phyloP scores from a whole-genome alignment of 495 filamentous ascomycete species.

The Penicillium canescens region DNA sequence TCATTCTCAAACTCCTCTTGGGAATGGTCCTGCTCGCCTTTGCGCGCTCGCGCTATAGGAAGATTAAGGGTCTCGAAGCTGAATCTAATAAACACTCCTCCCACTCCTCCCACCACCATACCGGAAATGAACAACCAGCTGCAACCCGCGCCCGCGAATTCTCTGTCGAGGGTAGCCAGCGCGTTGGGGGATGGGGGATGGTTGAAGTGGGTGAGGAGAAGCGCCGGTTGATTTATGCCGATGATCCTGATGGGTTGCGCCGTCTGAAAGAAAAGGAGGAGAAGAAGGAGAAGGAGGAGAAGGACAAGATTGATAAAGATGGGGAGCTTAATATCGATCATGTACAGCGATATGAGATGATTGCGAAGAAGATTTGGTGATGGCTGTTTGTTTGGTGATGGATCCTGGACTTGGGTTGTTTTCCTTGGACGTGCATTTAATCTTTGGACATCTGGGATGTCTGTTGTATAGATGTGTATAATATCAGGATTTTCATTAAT shows the following conservation, averaged over 20 bases:
- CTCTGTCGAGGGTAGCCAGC: conserved; percentile 66
- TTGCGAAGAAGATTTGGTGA: conserved; percentile 91
- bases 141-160: conserved; percentile 41
- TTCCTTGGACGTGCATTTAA: too few species aligned
- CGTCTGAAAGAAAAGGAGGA: conserved; percentile 72
- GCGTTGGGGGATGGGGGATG: conserved; percentile 78
- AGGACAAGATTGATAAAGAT: conserved; percentile 56
- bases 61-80: conserved; percentile 73
- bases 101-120: conserved; percentile 5
- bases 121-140: neutral
- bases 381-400: neutral
- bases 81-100: conserved; percentile 27
- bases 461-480: too few species aligned
- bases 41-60: conserved; percentile 71
- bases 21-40: conserved; percentile 79
- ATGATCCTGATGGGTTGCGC: conserved; percentile 71
- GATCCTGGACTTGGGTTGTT: too few species aligned
- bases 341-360: conserved; percentile 87
- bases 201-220: conserved; percentile 90
- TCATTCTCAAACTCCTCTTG: conserved; percentile 79
- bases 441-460: too few species aligned
- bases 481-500: too few species aligned
- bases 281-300: conserved; percentile 66
- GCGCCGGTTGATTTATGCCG: conserved; percentile 80
- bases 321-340: conserved; percentile 59